These are phyloP conservation scores for Abortiporus biennis DNA, from an alignment of 1,284 basidiomycete genomes.

Conservation along the genomic window DNA sequence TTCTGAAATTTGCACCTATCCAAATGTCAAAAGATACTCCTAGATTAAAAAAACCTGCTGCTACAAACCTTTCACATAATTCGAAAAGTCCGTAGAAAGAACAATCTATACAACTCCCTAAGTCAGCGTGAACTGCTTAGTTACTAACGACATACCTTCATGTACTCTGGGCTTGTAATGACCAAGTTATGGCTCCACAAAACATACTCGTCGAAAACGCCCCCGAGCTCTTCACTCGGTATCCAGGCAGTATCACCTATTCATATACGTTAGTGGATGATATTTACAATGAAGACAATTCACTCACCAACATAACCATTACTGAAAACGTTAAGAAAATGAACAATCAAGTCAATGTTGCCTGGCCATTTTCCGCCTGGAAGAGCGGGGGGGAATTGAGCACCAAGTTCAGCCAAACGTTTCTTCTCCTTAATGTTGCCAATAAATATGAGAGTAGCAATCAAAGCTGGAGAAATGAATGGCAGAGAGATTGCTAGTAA, in stretches of 20 bases:
- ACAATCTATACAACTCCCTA: conserved; percentile 21
- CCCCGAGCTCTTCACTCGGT: conserved; percentile 9
- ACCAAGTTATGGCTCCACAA: conserved; percentile 18
- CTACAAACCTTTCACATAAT: conserved; percentile 37
- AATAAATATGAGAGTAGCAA: too few species aligned
- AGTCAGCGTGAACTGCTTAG: not conserved
- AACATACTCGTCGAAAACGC: conserved; percentile 11
- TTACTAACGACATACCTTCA: conserved; percentile 23
- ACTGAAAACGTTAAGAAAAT: not conserved
- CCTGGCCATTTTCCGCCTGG: not conserved
- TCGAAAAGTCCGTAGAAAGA: conserved; percentile 35
- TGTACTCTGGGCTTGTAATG: conserved; percentile 28
- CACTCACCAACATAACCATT: not conserved
- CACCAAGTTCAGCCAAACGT: too few species aligned
- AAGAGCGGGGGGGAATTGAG: not conserved
- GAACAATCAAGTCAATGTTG: not conserved
- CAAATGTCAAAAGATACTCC: not conserved
- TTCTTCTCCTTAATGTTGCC: too few species aligned
- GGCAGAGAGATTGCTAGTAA: too few species aligned
- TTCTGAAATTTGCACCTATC: conserved; percentile 9
- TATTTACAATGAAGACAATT: not conserved
- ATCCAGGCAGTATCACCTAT: conserved; percentile 2
- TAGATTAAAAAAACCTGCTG: not conserved
- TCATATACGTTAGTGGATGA: conserved; percentile 4
- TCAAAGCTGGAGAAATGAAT: too few species aligned